These are phyloP conservation scores for Apiospora marii DNA, from an alignment of 2,329 filamentous ascomycete genomes.

Conservation along the genomic window DNA sequence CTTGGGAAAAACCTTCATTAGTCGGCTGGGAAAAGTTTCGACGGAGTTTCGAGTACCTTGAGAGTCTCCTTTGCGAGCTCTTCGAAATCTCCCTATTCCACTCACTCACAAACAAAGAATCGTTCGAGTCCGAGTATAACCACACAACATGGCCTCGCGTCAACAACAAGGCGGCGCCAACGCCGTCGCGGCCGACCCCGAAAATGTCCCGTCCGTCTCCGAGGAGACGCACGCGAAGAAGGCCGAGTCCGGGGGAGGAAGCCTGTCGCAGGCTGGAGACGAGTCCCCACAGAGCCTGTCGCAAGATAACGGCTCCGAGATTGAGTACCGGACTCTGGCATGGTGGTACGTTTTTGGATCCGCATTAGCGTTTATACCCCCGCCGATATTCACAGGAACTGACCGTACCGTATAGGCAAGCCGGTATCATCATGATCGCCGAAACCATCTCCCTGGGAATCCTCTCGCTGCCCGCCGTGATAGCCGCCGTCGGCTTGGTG, in stretches of 20 bases:
- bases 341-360: constrained; percentile 45
- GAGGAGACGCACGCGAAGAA: constrained; percentile 14
- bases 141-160: not conserved
- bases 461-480: constrained; percentile 79
- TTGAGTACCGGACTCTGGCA: constrained; percentile 47
- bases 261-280: constrained; percentile 4
- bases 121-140: not conserved
- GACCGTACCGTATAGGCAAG: constrained; percentile 46
- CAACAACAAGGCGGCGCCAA: not conserved
- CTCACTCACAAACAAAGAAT: not conserved
- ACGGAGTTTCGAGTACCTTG: not conserved
- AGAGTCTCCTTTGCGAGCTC: constrained; percentile 12
- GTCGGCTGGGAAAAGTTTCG: not conserved
- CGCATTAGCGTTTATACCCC: not conserved
- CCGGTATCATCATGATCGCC: constrained; percentile 52
- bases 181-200: not conserved
- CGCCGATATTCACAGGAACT: not conserved
- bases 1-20: constrained; percentile 11
- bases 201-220: not conserved
- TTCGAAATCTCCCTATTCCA: not conserved
- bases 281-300: constrained; percentile 26
- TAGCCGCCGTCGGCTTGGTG: constrained; percentile 74
- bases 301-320: constrained; percentile 33
- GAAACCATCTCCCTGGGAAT: constrained; percentile 57
- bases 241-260: constrained; percentile 1